Evolutionary conservation across 352 stramenopile species (phyloP).

Genomic region (Globisporangium perplexum): DNA sequence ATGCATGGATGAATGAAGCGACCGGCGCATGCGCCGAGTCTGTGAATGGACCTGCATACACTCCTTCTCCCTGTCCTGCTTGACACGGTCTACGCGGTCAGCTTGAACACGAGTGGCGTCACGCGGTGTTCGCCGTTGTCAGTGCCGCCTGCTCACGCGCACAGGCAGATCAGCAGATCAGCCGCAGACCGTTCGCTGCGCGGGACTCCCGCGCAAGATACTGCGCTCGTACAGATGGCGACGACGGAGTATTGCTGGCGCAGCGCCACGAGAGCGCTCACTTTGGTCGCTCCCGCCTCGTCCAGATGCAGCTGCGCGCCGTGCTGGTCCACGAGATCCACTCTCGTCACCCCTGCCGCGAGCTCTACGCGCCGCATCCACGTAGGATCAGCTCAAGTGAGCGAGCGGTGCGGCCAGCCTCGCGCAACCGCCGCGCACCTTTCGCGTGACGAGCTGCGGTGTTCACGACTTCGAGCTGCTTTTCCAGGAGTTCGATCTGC

Average conservation of each 20-base stretch:
- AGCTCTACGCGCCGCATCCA: constrained; percentile 27
- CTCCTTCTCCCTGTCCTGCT: neutral
- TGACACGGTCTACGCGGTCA: constrained; percentile 2
- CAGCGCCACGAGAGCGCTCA: constrained; percentile 35
- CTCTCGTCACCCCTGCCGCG: constrained; percentile 20
- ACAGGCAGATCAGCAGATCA: neutral
- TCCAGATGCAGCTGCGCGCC: constrained; percentile 43
- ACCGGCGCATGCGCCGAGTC: neutral
- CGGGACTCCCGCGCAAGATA: too few relatives aligned
- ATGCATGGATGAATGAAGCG: constrained; percentile 11
- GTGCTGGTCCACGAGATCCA: constrained; percentile 51
- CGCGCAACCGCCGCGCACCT: constrained; percentile 14
- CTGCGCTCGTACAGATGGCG: constrained; percentile 32
- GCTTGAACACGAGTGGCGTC: constrained; percentile 25
- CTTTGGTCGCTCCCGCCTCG: constrained; percentile 23
- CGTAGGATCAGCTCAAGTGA: neutral
- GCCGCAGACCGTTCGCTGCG: too few relatives aligned
- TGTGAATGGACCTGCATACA: neutral
- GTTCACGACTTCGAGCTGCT: constrained; percentile 45
- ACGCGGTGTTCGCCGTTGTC: constrained; percentile 29
- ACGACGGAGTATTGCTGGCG: constrained; percentile 44
- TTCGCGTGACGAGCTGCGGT: constrained; percentile 39
- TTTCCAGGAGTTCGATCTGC: constrained; percentile 39
- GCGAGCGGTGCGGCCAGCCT: neutral
- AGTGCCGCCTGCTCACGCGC: constrained; percentile 18